Base-by-base conservation (phyloP, 345 rosid genomes). In the Ailanthus altissimus region DNA sequence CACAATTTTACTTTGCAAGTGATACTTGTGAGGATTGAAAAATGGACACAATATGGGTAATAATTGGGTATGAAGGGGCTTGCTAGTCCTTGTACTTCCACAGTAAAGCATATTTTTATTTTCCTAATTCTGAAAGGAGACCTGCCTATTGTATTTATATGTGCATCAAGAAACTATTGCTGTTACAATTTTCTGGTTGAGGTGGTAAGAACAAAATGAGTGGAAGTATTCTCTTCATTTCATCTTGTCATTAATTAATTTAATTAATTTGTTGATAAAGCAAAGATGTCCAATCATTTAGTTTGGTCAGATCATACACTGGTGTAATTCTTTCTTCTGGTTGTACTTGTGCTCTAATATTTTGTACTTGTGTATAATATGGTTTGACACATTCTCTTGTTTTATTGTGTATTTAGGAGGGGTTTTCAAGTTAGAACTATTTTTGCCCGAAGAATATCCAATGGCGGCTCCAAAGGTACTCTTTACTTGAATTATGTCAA, bases 401-500 rank as follows among this genome's bases (percentile, higher is more conserved):
- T 78, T 57, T 65, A 68, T 64, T 78, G 15, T 67, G 74, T 76
- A 51, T 75, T 32, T 84, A 96, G 98, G 98, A 47, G 99, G 99
- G 25, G 98, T 97, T 70, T 97, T 97, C 92, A 97, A 97, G 88
- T 85, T 97, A 94, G 99, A 97, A 80, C 87, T 97, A 72, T 97
- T 97, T 87, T 87, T 97, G 77, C 99, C 99, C 26, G 99, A 97
- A 89, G 99, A 97, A 81, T 97, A 97, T 86, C 99, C 99, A 50
- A 97, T 97, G 98, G 93, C 99, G 47, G 98, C 99, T 43, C 99
- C 99, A 50, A 95, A 95, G 98, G 99, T 95, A 91, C 45, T 76
- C 59, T 1, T 50, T 63, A 25, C 67, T 72, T 67, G 25, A 36
- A 40, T 50, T 60, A 38, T 36, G 63, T 13, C 21, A 26, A 18